Base-by-base conservation (phyloP, 2,329 filamentous ascomycete species). In the Exophiala aquamarina region DNA sequence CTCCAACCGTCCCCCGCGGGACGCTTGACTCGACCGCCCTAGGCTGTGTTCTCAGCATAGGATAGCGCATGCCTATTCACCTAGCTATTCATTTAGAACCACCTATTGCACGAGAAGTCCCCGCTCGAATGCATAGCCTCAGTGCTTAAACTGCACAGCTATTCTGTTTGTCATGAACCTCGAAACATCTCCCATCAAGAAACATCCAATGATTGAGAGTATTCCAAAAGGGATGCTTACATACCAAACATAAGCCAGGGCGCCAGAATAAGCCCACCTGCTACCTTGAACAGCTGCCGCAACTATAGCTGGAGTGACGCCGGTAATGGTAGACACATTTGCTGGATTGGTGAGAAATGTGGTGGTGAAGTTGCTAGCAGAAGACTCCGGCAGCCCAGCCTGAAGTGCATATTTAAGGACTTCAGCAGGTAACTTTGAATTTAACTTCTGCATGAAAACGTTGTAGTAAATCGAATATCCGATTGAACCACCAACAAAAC, bases 401-500 rank as follows among this genome's bases (percentile, higher is more conserved):
- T 47, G n/a, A 7, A 44, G 13, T 11, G 44, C 49, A 23, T 44
- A 52, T 36, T 35, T 36, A 15, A 41, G 28, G 17, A 48, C 41
- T 15, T 23, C 5, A 26, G 43, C 44, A 3, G 49, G 49, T 5
- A 52, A 35, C 21, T 69, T 65, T 6, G 67, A 61, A 41, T 66
- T 58, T 52, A 74, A 74, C 56, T 69, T 73, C 47, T 67, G 65
- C 48, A 71, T 59, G 54, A 71, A 72, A 56, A 74, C 63, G 46
- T 75, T 73, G 62, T 81, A 83, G 61, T 73, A 73, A 42, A 78
- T 70, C 10, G 75, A 74, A 60, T 82, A 84, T 32, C 81, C 83
- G 48, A 87, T 77, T 7, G 78, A 75, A 21, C 83, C 83, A 35
- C 84, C 84, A 23, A 87, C 74, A 44, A 85, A 81, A 28, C 84